Percentiles rank a stretch among this genome's conserved stretches.
Evolutionary conservation across 352 stramenopile species (phyloP).

Genomic region (Globisporangium solare): DNA sequence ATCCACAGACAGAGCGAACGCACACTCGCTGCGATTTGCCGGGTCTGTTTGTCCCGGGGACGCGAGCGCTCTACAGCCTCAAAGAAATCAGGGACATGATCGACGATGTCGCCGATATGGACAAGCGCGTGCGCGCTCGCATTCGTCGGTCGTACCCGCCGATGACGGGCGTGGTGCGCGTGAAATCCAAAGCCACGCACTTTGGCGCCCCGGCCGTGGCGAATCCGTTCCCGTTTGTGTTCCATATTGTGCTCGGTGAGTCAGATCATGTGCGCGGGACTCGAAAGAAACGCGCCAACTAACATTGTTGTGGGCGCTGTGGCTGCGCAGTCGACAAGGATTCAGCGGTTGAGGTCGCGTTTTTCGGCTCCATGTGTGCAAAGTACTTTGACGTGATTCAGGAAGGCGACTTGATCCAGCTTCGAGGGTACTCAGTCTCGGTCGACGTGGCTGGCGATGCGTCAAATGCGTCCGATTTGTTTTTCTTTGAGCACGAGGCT

Average conservation of each 20-base stretch:
- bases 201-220: conserved; percentile 29
- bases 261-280: neutral
- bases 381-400: conserved; percentile 46
- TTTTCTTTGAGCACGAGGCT: conserved; percentile 32
- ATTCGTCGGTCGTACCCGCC: conserved; percentile 13
- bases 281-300: neutral
- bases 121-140: no score
- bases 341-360: conserved; percentile 46
- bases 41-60: conserved; percentile 17
- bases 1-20: conserved; percentile 19
- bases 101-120: neutral
- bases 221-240: conserved; percentile 64
- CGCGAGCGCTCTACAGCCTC: conserved; percentile 19
- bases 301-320: neutral
- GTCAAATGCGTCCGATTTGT: conserved; percentile 9
- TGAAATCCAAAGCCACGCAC: conserved; percentile 56
- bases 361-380: conserved; percentile 61
- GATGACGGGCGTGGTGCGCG: conserved; percentile 46
- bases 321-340: conserved; percentile 32
- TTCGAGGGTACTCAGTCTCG: conserved; percentile 34
- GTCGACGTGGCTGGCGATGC: conserved; percentile 3
- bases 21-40: conserved; percentile 17
- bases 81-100: conserved; percentile 20
- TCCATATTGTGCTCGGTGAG: conserved; percentile 57
- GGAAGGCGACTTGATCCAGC: conserved; percentile 59